These are phyloP conservation scores for Candida orba DNA, from an alignment of 805 yeast species.

Conservation along the genomic window DNA sequence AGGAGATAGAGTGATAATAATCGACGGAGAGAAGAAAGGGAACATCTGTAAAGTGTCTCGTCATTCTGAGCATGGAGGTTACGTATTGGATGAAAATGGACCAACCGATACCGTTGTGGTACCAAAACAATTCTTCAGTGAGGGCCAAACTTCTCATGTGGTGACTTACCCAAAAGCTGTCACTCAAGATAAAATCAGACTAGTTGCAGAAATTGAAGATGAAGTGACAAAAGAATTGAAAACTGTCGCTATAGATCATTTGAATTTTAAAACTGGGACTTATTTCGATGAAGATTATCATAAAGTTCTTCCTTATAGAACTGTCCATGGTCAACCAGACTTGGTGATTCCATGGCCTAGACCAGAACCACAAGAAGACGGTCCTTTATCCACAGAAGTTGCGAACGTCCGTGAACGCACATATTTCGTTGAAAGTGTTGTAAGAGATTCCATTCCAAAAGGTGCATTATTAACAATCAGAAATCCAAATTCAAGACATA, in stretches of 20 bases:
- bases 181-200: constrained; percentile 51
- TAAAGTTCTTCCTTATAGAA: constrained; percentile 68
- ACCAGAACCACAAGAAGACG: constrained; percentile 51
- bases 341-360: constrained; percentile 87
- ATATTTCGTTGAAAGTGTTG: constrained; percentile 60
- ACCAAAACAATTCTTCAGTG: constrained; percentile 68
- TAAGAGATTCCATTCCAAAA: constrained; percentile 60
- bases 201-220: constrained; percentile 71
- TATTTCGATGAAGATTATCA: constrained; percentile 72
- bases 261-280: constrained; percentile 52
- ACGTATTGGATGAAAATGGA: constrained; percentile 60
- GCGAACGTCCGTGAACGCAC: constrained; percentile 63
- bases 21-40: constrained; percentile 69
- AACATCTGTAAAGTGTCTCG: constrained; percentile 60
- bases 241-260: constrained; percentile 73
- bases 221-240: constrained; percentile 51
- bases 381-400: constrained; percentile 48
- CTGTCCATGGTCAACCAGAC: constrained; percentile 60
- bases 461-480: constrained; percentile 63
- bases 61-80: constrained; percentile 54
- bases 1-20: constrained; percentile 73
- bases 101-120: constrained; percentile 55
- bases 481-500: constrained; percentile 65
- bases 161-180: constrained; percentile 61
- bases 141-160: constrained; percentile 65